Base-by-base conservation (phyloP, 768 basidiomycete species). In the Suillus variegatus region DNA sequence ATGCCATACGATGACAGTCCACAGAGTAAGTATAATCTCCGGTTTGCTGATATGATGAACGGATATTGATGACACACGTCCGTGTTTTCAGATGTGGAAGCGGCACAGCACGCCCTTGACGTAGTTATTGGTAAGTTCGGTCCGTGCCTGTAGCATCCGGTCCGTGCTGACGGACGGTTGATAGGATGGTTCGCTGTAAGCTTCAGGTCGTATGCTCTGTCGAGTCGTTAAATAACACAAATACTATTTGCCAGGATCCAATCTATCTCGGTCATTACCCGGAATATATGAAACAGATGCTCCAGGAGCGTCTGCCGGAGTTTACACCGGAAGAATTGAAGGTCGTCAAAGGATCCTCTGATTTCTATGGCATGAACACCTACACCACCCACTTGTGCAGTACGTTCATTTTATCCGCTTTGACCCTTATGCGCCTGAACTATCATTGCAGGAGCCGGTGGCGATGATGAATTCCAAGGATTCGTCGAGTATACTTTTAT, bases 221-320 rank as follows among this genome's bases (percentile, higher is more conserved):
- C 18, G 10, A 63, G 22, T 38, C 7, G 22, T 22, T 25, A 35
- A 44, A 32, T 57, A 40, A 41, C 62, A 36, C 16, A 25, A 35
- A 54, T 36, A 25, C 6, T n/a, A 12, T 44, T 36, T 28, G 35
- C 35, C 60, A 82, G 82, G 89, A 90, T 71, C 86, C 88, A 3
- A 85, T 92, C 60, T 89, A 92, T 76, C 85, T 90, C 25, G 91
- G 91, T 4, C 78, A 83, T 62, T 92, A 91, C 74, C 91, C 91
- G 1, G 74, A 76, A 0, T 82, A 83, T 69, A 84, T 90, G 79
- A 78, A 83, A 28, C 79, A 82, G 62, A 82, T 88, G 28, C 81
- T 87, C 60, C 84, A 84, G 16, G 80, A 84, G 63, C 84, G 86
- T n/a, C 82, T 89, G 54, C 85, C 86, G 0, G 80, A 81, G 51